These are phyloP conservation scores for Cucumis cinereus DNA, from an alignment of 306 rosid species.

Conservation along the genomic window DNA sequence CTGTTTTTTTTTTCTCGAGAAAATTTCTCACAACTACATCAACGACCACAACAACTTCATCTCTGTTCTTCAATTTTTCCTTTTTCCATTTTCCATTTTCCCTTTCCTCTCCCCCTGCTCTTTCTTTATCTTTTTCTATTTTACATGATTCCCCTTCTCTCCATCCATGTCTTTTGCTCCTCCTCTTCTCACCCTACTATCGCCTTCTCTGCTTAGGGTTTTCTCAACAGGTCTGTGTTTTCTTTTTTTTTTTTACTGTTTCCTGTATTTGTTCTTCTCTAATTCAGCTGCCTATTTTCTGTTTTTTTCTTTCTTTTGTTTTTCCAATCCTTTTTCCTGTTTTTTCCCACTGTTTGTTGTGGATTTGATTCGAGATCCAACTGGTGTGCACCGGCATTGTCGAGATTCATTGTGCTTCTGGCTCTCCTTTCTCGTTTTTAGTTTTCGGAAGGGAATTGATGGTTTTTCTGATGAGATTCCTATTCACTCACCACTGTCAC, in stretches of 20 bases:
- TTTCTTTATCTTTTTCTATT: background rate
- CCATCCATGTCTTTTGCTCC: background rate
- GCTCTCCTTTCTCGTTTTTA: background rate
- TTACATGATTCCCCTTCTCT: background rate
- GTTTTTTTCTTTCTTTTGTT: background rate
- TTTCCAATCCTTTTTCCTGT: background rate
- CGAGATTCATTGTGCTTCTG: background rate
- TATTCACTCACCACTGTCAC: background rate
- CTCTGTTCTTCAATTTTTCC: background rate
- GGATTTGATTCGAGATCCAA: slow-evolving; percentile 10
- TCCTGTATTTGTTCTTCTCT: background rate
- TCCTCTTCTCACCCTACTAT: background rate
- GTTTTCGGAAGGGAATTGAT: background rate
- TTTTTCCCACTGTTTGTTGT: background rate
- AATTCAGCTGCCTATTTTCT: background rate
- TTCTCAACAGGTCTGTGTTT: background rate
- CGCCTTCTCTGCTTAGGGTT: background rate
- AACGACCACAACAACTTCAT: background rate
- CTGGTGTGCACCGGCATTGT: slow-evolving; percentile 15
- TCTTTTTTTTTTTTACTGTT: background rate
- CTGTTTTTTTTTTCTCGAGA: background rate
- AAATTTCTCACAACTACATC: background rate
- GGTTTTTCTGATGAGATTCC: background rate
- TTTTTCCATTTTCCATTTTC: background rate
- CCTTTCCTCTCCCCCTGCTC: background rate